Conservation (phyloP, 2,329 filamentous ascomycete species). For the Epichloe uncinata region DNA sequence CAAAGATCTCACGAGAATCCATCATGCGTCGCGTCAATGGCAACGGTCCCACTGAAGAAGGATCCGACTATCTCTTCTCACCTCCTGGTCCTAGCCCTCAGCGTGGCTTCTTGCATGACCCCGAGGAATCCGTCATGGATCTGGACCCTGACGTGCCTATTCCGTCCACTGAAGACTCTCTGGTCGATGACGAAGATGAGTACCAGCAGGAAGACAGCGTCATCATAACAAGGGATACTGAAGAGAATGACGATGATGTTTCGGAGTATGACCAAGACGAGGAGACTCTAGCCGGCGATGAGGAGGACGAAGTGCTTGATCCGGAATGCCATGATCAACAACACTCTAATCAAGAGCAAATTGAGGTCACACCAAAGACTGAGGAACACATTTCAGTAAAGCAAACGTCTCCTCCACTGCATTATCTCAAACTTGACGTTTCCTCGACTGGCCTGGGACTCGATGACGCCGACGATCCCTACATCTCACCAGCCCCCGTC, state of each 20-base stretch:
- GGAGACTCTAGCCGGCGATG: conserved; percentile 37
- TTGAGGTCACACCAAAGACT: not conserved
- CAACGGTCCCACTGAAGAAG: conserved; percentile 37
- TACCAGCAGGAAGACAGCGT: conserved; percentile 44
- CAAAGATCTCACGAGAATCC: conserved; percentile 83
- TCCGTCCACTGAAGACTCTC: conserved; percentile 66
- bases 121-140: not conserved
- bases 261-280: conserved; percentile 57
- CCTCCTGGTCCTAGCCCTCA: conserved; percentile 46
- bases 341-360: not conserved
- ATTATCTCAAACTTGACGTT: conserved; percentile 3
- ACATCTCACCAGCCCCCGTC: not conserved
- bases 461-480: conserved; percentile 1
- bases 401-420: conserved; percentile 11
- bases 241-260: conserved; percentile 49
- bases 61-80: conserved; percentile 52
- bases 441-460: conserved; percentile 24
- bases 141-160: conserved; percentile 84
- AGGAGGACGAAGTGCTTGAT: conserved; percentile 25
- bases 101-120: conserved; percentile 32
- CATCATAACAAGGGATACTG: conserved; percentile 52
- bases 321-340: not conserved
- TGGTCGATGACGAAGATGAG: conserved; percentile 39
- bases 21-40: conserved; percentile 81
- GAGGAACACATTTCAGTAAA: not conserved